Base-by-base conservation (phyloP, 2,329 filamentous ascomycete genomes). In the Clarireedia homoeocarpa region DNA sequence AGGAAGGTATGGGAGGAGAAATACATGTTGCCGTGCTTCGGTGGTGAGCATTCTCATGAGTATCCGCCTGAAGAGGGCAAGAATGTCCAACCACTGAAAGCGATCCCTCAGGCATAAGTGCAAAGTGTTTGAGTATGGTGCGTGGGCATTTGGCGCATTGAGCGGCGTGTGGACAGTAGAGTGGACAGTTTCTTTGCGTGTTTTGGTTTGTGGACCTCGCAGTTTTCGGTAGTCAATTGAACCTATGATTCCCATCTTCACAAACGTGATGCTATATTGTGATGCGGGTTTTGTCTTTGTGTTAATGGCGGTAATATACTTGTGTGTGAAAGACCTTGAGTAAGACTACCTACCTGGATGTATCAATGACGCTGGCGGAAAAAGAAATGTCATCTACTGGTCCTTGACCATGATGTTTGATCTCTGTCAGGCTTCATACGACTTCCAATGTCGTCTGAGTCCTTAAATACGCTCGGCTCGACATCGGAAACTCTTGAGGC, bases 1-100 rank as follows among this genome's bases (percentile, higher is more conserved):
- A 81, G 83, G 51, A 86, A 90, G 69, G 75, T 83, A 53, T 91
- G 88, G 84, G 73, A 83, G 59, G 83, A 88, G 36, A 84, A 78
- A 66, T 83, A 87, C 53, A 52, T 24, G 14, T 51, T 58, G 36
- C 57, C 57, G n/a, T 65, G 62, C 57, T 50, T 60, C 38, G 64
- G 63, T 12, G 65, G 64, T 34, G 64, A 66, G 17, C 60, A 66
- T 45, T 58, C 52, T 23, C 64, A 65, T 48, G 51, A 50, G 51
- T 50, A 36, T 12, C 53, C 53, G 26, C 53, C 53, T 17, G 53
- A 55, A 14, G 45, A 54, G 27, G 53, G 53, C n/a, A 55, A 55
- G 3, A 55, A 55, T 51, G 42, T 46, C 14, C 42, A 46, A 2
- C 42, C 20, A 14, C 17, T 20, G 5, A 46, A 24, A 46, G 17